Conservation (phyloP, 192 early-diverging fungal genomes). For the Irineochytrium annulatum region DNA sequence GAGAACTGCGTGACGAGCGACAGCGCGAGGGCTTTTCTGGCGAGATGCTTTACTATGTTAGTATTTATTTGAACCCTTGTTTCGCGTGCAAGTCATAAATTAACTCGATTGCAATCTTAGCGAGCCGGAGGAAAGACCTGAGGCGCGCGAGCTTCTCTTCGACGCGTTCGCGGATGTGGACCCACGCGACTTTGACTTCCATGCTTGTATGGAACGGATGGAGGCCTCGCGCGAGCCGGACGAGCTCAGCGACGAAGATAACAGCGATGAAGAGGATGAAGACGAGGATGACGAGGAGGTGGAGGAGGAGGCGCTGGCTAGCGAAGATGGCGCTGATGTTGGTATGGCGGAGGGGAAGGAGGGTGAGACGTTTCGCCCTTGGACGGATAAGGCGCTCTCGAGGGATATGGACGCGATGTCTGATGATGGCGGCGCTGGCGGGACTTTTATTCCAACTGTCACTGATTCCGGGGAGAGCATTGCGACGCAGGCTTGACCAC, state of each 20-base stretch:
- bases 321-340: background rate
- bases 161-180: conserved; percentile 64
- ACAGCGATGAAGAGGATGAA: background rate
- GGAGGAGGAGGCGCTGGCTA: background rate
- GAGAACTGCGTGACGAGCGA: background rate
- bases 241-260: background rate
- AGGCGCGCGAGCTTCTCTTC: conserved; percentile 64
- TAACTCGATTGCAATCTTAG: conserved; percentile 29
- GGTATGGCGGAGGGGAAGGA: background rate
- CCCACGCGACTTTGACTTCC: conserved; percentile 19
- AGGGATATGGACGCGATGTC: too few relatives aligned
- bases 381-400: too few relatives aligned
- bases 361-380: background rate
- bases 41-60: conserved; percentile 73
- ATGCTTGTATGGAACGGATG: conserved; percentile 15
- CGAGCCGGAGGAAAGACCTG: conserved; percentile 72
- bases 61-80: conserved; percentile 19
- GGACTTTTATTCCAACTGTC: too few relatives aligned
- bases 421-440: too few relatives aligned
- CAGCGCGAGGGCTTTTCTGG: conserved; percentile 59
- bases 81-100: background rate
- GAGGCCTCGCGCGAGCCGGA: background rate
- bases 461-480: too few relatives aligned
- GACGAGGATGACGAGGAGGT: background rate
- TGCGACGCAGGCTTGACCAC: too few relatives aligned